Evolutionary conservation across 2,329 filamentous ascomycete species (phyloP).

Genomic region (Amauroascus niger): DNA sequence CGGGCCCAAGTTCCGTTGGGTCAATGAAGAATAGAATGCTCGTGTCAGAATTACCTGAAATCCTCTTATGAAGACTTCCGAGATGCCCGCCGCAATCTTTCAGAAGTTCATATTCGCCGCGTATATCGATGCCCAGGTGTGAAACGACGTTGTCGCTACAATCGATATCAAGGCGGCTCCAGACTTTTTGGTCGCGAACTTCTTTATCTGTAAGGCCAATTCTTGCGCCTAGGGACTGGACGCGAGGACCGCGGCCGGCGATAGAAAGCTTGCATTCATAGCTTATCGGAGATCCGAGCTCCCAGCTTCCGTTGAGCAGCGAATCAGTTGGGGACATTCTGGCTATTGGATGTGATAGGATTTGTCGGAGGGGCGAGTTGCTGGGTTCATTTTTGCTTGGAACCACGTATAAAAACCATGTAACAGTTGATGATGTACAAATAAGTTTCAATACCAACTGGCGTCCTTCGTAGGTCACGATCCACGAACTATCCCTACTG

Average conservation of each 20-base stretch:
- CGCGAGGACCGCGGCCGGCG: constrained; percentile 25
- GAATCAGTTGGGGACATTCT: constrained; percentile 35
- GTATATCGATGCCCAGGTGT: constrained; percentile 33
- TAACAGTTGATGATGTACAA: constrained; percentile 24
- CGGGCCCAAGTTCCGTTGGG: constrained; percentile 41
- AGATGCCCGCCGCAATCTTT: constrained; percentile 50
- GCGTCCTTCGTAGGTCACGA: constrained; percentile 33
- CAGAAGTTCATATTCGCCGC: constrained; percentile 44
- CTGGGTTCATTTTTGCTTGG: constrained; percentile 31
- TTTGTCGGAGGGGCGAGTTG: constrained; percentile 34
- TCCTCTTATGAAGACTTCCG: constrained; percentile 45
- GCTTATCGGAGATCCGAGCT: constrained; percentile 36
- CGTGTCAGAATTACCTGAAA: constrained; percentile 11
- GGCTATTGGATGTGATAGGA: constrained; percentile 41
- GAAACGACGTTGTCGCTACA: constrained; percentile 24
- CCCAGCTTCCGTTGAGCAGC: constrained; percentile 36
- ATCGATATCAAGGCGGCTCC: constrained; percentile 35
- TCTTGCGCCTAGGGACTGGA: constrained; percentile 32
- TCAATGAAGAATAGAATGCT: constrained; percentile 51
- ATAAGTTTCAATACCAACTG: constrained; percentile 34
- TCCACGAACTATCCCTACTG: constrained; percentile 34
- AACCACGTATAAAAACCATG: constrained; percentile 44
- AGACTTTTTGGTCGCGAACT: constrained; percentile 37
- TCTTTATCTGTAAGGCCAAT: constrained; percentile 34
- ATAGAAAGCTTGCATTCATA: constrained; percentile 30